A percentile compares a stretch with the other conserved stretches of the same genome.
Conservation (phyloP, 495 filamentous ascomycete species). For the Coniosporium apollinis region DNA sequence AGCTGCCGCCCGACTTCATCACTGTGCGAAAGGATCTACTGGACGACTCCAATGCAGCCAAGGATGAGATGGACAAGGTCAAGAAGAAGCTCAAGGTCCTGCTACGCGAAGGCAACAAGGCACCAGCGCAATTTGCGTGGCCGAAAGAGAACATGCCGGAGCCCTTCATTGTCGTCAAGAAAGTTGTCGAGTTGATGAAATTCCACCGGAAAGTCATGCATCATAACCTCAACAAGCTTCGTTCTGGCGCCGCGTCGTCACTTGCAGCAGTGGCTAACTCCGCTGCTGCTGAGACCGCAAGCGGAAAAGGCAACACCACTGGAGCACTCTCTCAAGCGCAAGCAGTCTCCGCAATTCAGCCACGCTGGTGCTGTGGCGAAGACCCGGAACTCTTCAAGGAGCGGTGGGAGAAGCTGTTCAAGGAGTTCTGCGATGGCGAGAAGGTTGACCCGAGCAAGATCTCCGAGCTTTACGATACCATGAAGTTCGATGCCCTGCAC, state of each 20-base stretch:
- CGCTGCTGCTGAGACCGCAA: slow-evolving; percentile 16
- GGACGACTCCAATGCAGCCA: slow-evolving; percentile 97
- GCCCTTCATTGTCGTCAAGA: slow-evolving; percentile 70
- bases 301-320: slow-evolving; percentile 22
- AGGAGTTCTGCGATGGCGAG: slow-evolving; percentile 87
- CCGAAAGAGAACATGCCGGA: slow-evolving; percentile 84
- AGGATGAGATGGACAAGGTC: slow-evolving; percentile 98
- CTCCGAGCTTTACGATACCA: slow-evolving; percentile 92
- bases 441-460: slow-evolving; percentile 98
- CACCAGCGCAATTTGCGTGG: slow-evolving; percentile 92
- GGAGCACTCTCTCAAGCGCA: slow-evolving; percentile 41
- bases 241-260: slow-evolving; percentile 41
- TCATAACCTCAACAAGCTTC: slow-evolving; percentile 66
- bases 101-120: slow-evolving; percentile 68
- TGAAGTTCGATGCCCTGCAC: slow-evolving; percentile 97
- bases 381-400: slow-evolving; percentile 90
- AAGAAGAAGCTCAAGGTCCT: slow-evolving; percentile 96
- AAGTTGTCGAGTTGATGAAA: slow-evolving; percentile 93
- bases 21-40: slow-evolving; percentile 83
- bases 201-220: slow-evolving; percentile 92
- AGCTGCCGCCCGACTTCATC: slow-evolving; percentile 67
- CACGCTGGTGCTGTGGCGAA: slow-evolving; percentile 92
- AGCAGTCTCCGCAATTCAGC: slow-evolving; percentile 51
- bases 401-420: slow-evolving; percentile 96
- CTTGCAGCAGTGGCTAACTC: slow-evolving; percentile 29